Base-by-base conservation (phyloP, 2,329 filamentous ascomycete genomes). In the Trichophyton simii region DNA sequence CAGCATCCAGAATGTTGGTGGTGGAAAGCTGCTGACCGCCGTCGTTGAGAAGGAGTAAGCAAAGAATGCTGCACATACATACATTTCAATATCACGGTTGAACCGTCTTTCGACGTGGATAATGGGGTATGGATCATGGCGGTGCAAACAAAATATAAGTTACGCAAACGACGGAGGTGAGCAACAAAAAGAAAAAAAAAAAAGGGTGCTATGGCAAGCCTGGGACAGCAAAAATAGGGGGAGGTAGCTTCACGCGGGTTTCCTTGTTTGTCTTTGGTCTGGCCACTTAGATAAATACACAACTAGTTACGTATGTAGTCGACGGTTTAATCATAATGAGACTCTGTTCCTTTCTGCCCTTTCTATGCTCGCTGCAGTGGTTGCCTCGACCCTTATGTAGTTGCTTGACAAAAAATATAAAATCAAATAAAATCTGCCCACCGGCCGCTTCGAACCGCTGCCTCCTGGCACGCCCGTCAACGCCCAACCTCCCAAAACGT, bases 1-100 rank as follows among this genome's bases (percentile, higher is more conserved):
- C 25, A 78, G 72, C 60, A 70, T 72, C 57, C 67, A 71, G 57
- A 68, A 65, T 48, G 66, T 71, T 54, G 72, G 71, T 60, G 65
- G 71, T 54, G 74, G 74, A 44, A 63, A 66, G 60, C 22, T 66
- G 22, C 61, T 59, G 2, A 62, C 60, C 25, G 64, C 64, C 15
- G 59, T 41, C 46, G 50, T 55, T 7, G 50, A 55, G 13, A 55
- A 55, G 31, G n/a, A 55, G 50, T 55, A 55, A 36, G 13, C 5
- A 18, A 44, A 44, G 34, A 36, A 9, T 9, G 34, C 50, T 55
- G 50, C 50, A 55, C 50, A 6, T n/a, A 15, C 50, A 55, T 20
- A 34, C 25, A 34, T 55, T 34, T n/a, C 34, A 36, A 36, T 36
- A 36, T 36, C 34, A 9, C 13, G 31, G 50, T 8, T 18, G 46